phyloP scores from a whole-genome alignment of 495 filamentous ascomycete genomes.

The Neurospora tetrasperma region DNA sequence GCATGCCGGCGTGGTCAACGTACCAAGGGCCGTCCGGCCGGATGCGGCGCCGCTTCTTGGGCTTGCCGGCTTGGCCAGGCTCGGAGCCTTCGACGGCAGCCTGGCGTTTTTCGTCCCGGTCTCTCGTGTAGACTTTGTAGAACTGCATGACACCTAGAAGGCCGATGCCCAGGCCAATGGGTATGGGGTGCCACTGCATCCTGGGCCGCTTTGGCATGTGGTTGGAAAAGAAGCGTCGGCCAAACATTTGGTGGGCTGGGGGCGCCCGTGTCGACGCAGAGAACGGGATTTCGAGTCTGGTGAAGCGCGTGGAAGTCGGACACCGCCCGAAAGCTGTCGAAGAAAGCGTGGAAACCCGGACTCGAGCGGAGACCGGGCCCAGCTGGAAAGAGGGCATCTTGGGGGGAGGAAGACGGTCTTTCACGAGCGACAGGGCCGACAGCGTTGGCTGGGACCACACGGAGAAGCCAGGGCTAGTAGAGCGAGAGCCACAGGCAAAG shows the following conservation, averaged over 20 bases:
- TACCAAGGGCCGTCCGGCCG: slow-evolving; percentile 84
- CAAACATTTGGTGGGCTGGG: slow-evolving; percentile 4
- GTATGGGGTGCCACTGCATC: slow-evolving; percentile 93
- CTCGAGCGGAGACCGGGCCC: slow-evolving; percentile 11
- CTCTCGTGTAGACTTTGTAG: slow-evolving; percentile 57
- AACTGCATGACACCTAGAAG: slow-evolving; percentile 79
- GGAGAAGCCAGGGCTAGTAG: background rate
- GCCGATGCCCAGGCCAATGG: slow-evolving; percentile 76
- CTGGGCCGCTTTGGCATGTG: slow-evolving; percentile 29
- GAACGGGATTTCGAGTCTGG: slow-evolving; percentile 3
- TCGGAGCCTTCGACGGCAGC: slow-evolving; percentile 41
- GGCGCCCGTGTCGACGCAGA: slow-evolving; percentile 8
- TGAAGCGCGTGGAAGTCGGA: slow-evolving; percentile 8
- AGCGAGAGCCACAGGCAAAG: slow-evolving; percentile 1
- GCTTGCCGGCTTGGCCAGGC: slow-evolving; percentile 22
- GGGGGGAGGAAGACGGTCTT: background rate
- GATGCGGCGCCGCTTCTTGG: slow-evolving; percentile 58
- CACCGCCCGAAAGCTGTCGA: slow-evolving; percentile 8
- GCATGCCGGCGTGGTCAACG: slow-evolving; percentile 4
- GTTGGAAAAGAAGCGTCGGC: slow-evolving; percentile 22
- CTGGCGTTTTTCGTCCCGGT: slow-evolving; percentile 34
- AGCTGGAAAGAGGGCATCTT: slow-evolving; percentile 19
- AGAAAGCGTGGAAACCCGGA: slow-evolving; percentile 13
- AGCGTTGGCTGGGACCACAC: background rate
- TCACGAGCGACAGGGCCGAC: background rate